These are phyloP conservation scores for Trifolium subterraneum DNA, from an alignment of 306 rosid species.

Conservation along the genomic window DNA sequence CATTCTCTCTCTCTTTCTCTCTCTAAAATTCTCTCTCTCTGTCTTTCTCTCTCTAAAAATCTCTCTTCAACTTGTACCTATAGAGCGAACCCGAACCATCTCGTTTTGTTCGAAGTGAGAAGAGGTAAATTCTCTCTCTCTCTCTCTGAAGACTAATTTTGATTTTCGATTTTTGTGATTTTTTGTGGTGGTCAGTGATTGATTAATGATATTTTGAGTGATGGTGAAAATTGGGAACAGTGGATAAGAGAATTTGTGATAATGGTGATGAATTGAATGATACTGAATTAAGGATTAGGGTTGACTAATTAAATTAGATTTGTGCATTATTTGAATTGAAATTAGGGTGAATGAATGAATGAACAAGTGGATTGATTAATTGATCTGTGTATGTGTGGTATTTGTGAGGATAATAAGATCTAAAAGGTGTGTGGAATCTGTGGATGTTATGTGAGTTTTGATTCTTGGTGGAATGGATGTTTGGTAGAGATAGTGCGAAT, in stretches of 20 bases:
- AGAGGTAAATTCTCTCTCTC: conserved; percentile 66
- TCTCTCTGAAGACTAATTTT: conserved; percentile 23
- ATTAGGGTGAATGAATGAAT: conserved; percentile 38
- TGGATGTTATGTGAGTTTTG: conserved; percentile 34
- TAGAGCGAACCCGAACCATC: conserved; percentile 39
- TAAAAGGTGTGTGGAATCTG: conserved; percentile 19
- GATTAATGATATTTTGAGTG: conserved; percentile 23
- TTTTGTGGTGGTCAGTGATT: conserved; percentile 1
- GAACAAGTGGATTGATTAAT: conserved; percentile 46
- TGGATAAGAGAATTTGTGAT: conserved; percentile 42
- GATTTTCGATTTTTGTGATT: conserved; percentile 17
- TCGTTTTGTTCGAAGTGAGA: conserved; percentile 43
- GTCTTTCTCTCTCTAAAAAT: background rate
- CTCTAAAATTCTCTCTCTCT: background rate
- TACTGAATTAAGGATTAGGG: conserved; percentile 45
- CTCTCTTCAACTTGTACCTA: conserved; percentile 42
- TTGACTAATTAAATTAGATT: conserved; percentile 52
- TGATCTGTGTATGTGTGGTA: conserved; percentile 51
- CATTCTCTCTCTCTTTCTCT: conserved; percentile 32
- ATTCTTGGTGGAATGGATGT: conserved; percentile 19
- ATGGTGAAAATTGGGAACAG: conserved; percentile 25
- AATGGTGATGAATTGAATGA: conserved; percentile 43
- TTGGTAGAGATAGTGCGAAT: conserved; percentile 25
- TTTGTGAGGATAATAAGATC: conserved; percentile 43
- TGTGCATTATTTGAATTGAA: conserved; percentile 42